Base-by-base conservation (phyloP, 1,284 basidiomycete genomes). In the Trametes polyzona region DNA sequence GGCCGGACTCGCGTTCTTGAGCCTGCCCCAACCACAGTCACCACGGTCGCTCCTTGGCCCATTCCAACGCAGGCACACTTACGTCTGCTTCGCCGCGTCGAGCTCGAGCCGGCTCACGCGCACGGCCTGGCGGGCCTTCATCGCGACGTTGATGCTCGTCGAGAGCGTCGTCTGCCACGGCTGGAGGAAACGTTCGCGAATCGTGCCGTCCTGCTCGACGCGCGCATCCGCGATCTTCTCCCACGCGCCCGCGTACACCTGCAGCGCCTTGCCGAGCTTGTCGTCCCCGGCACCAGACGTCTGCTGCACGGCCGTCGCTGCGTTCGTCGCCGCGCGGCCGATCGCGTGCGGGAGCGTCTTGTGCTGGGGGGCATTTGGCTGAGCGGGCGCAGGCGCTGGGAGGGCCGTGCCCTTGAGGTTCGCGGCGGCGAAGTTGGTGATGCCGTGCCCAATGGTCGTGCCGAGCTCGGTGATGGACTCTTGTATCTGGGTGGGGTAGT, bases 261-360 rank as follows among this genome's bases (percentile, higher is more conserved):
- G 83, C 33, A 99, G 81, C 0, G 91, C 91, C 67, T 85, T 85
- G 32, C 86, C 90, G 27, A 96, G 82, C 61, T 86, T 82, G 66
- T 91, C 86, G 9, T 86, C 82, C 19, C 81, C 81, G 24, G 74
- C 74, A 3, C 75, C 75, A 0, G 79, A 71, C 17, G 70, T 69
- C 16, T 61, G 63, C 51, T 83, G 78, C 23, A 92, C 73, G 9
- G 80, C 75, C 4, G 78, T 77, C 5, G 91, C 87, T 1, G 91
- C 92, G 4, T 78, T 73, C 49, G 87, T 84, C 1, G 95, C 87
- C 0, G 95, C 90, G 44, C 96, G 88, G 23, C 87, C 84, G 52
- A 98, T 83, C 0, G 97, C 96, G 71, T 98, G 96, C 2, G 95
- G 91, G 44, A 99, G 88, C 2, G 96, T 99, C 84, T 98, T 98